These are phyloP conservation scores for Xylaria acuta DNA, from an alignment of 495 filamentous ascomycete genomes.

Conservation along the genomic window DNA sequence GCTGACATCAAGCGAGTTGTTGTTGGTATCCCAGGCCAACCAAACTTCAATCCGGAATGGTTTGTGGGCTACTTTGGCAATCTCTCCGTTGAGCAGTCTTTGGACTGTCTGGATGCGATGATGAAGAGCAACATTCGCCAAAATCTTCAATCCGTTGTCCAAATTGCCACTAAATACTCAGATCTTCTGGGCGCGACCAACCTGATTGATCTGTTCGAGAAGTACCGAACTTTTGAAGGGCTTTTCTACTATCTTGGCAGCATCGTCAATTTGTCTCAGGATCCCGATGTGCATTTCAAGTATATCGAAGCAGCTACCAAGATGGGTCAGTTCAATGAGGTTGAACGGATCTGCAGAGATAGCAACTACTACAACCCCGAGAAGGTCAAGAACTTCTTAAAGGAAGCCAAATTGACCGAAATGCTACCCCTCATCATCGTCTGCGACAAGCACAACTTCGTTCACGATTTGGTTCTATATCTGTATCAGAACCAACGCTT, in stretches of 20 bases:
- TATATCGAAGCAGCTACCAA: conserved; percentile 97
- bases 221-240: conserved; percentile 94
- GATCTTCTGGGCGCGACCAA: conserved; percentile 90
- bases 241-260: conserved; percentile 98
- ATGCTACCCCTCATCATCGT: conserved; percentile 98
- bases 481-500: conserved; percentile 99
- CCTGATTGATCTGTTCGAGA: conserved; percentile 93
- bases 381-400: conserved; percentile 99
- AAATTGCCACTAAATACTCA: conserved; percentile 96
- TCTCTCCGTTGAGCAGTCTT: conserved; percentile 90
- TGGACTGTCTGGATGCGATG: conserved; percentile 97
- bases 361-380: conserved; percentile 92
- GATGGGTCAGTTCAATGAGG: conserved; percentile 90
- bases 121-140: conserved; percentile 93
- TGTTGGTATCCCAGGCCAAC: conserved; percentile 76
- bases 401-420: conserved; percentile 90
- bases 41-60: conserved; percentile 88
- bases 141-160: conserved; percentile 91
- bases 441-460: conserved; percentile 97
- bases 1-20: conserved; percentile 87
- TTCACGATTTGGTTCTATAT: conserved; percentile 95
- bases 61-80: conserved; percentile 89
- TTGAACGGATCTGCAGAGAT: conserved; percentile 96
- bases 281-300: conserved; percentile 96
- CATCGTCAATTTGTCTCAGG: conserved; percentile 96